phyloP scores from a whole-genome alignment of 345 rosid species.

The Gossypium sturtianum region DNA sequence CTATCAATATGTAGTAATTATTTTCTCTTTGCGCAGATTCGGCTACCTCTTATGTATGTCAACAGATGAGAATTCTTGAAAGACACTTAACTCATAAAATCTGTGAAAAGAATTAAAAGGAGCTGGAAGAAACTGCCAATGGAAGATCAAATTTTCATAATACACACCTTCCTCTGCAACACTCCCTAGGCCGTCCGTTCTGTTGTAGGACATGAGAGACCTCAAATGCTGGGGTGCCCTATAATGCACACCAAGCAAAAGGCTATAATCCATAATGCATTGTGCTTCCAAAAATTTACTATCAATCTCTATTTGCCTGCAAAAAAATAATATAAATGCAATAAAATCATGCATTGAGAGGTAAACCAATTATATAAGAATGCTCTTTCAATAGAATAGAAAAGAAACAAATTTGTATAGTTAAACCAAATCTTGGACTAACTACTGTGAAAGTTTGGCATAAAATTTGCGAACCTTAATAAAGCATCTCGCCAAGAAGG shows the following conservation, averaged over 20 bases:
- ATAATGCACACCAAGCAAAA: conserved; percentile 93
- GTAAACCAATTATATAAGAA: conserved; percentile 2
- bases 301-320: conserved; percentile 85
- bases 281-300: conserved; percentile 78
- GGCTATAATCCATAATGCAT: conserved; percentile 96
- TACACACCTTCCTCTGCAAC: conserved; percentile 82
- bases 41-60: neutral
- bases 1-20: neutral
- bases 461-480: conserved; percentile 34
- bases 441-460: neutral
- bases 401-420: neutral
- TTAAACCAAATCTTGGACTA: neutral
- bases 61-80: neutral
- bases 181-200: conserved; percentile 65
- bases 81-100: neutral
- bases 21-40: conserved; percentile 1
- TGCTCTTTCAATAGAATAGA: neutral
- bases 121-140: neutral
- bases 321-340: neutral
- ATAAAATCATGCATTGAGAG: neutral
- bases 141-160: neutral
- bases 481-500: conserved; percentile 92
- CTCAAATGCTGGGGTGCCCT: conserved; percentile 93
- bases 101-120: neutral
- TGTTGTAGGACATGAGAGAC: conserved; percentile 37